Evolutionary conservation across 768 basidiomycete genomes (phyloP).

Genomic region (Sutorius australiensis): DNA sequence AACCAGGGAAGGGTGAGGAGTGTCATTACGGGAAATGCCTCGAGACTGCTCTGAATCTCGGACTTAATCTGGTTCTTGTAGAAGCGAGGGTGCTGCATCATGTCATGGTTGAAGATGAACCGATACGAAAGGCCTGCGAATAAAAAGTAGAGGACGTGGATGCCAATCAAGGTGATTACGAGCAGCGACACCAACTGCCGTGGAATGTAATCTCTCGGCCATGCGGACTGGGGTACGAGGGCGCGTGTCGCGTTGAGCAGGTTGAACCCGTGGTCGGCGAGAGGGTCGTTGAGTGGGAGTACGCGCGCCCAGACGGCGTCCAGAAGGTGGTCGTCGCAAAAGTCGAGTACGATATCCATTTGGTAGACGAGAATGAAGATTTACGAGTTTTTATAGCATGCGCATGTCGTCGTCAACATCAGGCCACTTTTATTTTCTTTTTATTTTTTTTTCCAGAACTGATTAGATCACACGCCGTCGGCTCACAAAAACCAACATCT

Average conservation of each 20-base stretch:
- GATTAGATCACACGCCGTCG: conserved; percentile 14
- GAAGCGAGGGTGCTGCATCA: conserved; percentile 94
- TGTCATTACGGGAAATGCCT: conserved; percentile 80
- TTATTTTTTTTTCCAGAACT: conserved; percentile 21
- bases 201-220: conserved; percentile 80
- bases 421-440: no score
- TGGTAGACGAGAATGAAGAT: not conserved
- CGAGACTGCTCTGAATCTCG: conserved; percentile 74
- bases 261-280: conserved; percentile 31
- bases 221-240: conserved; percentile 54
- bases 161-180: conserved; percentile 72
- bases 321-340: conserved; percentile 68
- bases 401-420: conserved; percentile 16
- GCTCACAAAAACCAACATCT: not conserved
- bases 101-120: conserved; percentile 90
- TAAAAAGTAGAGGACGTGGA: conserved; percentile 81
- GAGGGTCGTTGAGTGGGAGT: conserved; percentile 52
- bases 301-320: conserved; percentile 77
- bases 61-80: conserved; percentile 78
- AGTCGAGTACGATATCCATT: conserved; percentile 79
- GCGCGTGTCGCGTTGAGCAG: conserved; percentile 38
- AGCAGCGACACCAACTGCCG: conserved; percentile 74
- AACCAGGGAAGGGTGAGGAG: conserved; percentile 92
- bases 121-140: conserved; percentile 83
- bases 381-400: conserved; percentile 20